Evolutionary conservation across 2,329 filamentous ascomycete species (phyloP).

Genomic region (Aureobasidium pullulans): DNA sequence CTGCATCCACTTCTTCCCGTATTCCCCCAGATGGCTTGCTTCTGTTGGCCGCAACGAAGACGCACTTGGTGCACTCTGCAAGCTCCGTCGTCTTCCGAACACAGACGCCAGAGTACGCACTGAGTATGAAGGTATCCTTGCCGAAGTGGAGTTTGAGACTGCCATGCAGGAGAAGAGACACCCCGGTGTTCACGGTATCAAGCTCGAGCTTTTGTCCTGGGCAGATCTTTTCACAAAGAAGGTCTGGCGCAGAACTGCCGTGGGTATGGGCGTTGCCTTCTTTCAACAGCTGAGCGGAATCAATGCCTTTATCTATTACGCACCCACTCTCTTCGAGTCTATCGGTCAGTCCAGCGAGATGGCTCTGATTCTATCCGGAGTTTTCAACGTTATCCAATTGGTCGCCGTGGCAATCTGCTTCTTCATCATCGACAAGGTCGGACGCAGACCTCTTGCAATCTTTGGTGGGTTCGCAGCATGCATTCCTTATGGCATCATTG

Average conservation of each 20-base stretch:
- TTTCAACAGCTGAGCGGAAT: conserved; percentile 52
- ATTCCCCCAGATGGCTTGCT: conserved; percentile 29
- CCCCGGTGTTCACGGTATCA: conserved; percentile 32
- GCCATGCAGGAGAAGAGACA: conserved; percentile 31
- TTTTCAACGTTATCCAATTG: conserved; percentile 62
- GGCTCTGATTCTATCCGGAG: conserved; percentile 46
- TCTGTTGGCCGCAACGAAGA: conserved; percentile 26
- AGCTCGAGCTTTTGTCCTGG: conserved; percentile 44
- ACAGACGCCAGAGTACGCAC: conserved; percentile 16
- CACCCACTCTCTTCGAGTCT: conserved; percentile 50
- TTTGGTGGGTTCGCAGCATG: conserved; percentile 24
- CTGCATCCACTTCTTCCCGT: conserved; percentile 28
- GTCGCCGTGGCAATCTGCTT: conserved; percentile 54
- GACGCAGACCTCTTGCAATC: conserved; percentile 50
- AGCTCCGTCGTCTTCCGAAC: conserved; percentile 21
- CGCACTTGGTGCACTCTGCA: conserved; percentile 22
- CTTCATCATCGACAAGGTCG: conserved; percentile 57
- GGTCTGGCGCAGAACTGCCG: conserved; percentile 40
- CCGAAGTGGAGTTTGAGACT: conserved; percentile 17
- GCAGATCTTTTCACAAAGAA: conserved; percentile 44
- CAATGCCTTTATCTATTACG: conserved; percentile 55
- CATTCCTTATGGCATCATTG: conserved; percentile 25
- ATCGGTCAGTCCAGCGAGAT: conserved; percentile 29
- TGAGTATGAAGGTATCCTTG: conserved; percentile 18
- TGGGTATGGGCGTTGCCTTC: conserved; percentile 50